These are phyloP conservation scores for Metschnikowia proteae DNA, from an alignment of 805 yeast species.

Conservation along the genomic window DNA sequence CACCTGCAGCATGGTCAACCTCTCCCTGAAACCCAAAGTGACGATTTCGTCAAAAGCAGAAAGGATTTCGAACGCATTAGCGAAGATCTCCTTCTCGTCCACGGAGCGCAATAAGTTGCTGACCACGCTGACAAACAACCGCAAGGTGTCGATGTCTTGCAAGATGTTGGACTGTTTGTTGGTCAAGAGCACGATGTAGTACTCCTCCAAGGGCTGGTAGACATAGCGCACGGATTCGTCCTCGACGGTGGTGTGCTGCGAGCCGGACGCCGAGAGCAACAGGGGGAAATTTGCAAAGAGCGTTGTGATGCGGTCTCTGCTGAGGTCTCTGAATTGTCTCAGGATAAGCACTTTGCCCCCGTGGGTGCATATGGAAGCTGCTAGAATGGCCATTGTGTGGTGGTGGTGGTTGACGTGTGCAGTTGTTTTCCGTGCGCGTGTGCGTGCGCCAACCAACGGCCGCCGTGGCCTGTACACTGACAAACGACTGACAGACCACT, in stretches of 20 bases:
- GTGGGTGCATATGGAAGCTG: conserved; percentile 92
- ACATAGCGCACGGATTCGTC: conserved; percentile 89
- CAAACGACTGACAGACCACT: too few relatives aligned
- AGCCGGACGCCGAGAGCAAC: conserved; percentile 61
- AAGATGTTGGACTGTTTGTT: conserved; percentile 87
- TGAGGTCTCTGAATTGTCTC: conserved; percentile 83
- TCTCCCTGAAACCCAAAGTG: conserved; percentile 85
- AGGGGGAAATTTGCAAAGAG: conserved; percentile 82
- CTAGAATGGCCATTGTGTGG: conserved; percentile 65
- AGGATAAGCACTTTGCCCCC: conserved; percentile 90
- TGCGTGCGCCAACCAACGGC: conserved; percentile 12
- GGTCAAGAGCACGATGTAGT: conserved; percentile 85
- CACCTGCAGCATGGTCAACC: conserved; percentile 75
- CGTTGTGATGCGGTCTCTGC: conserved; percentile 81
- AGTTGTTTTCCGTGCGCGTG: not conserved
- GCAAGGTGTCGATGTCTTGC: conserved; percentile 91
- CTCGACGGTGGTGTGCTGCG: conserved; percentile 92
- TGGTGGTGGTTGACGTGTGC: conserved; percentile 2
- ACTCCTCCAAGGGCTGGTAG: conserved; percentile 93
- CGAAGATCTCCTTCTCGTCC: conserved; percentile 80
- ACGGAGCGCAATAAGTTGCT: conserved; percentile 65
- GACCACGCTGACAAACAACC: conserved; percentile 77
- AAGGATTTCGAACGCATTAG: conserved; percentile 81
- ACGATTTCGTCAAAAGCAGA: conserved; percentile 94
- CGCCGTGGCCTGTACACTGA: too few relatives aligned